Percentiles rank a stretch among this genome's conserved stretches.
These are phyloP conservation scores for Rhexocercosporidium sp. DNA, from an alignment of 2,329 filamentous ascomycete genomes.

Conservation along the genomic window DNA sequence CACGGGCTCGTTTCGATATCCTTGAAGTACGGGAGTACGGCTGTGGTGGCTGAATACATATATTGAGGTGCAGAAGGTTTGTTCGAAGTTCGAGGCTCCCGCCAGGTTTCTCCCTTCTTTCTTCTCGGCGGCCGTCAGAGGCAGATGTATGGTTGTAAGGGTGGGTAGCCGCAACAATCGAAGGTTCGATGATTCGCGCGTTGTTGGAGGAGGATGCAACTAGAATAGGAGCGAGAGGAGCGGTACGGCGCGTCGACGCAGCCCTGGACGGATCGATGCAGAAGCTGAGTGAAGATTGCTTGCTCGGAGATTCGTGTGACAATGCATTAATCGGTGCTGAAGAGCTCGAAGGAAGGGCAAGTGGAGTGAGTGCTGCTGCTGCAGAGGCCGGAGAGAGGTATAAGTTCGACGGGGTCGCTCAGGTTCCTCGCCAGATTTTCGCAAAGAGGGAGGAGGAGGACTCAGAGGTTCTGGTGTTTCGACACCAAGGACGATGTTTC, in stretches of 20 bases:
- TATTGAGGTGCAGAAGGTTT: slow-evolving; percentile 12
- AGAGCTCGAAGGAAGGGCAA: not conserved
- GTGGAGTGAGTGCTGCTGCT: not conserved
- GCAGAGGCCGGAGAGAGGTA: slow-evolving; percentile 5
- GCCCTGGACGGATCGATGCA: slow-evolving; percentile 30
- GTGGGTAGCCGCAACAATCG: slow-evolving; percentile 13
- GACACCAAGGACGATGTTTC: not conserved
- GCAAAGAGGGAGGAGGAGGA: not conserved
- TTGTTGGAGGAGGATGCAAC: slow-evolving; percentile 13
- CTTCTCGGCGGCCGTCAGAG: slow-evolving; percentile 9
- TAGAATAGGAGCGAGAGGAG: slow-evolving; percentile 19
- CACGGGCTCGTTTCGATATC: slow-evolving; percentile 29
- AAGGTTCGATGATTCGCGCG: slow-evolving; percentile 19
- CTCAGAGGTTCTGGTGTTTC: slow-evolving; percentile 1
- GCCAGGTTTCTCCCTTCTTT: slow-evolving; percentile 5
- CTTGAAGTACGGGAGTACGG: slow-evolving; percentile 16
- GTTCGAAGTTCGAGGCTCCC: slow-evolving; percentile 4
- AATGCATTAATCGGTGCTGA: slow-evolving; percentile 26
- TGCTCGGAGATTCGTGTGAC: slow-evolving; percentile 28
- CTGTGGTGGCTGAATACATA: slow-evolving; percentile 9
- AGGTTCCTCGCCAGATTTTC: not conserved
- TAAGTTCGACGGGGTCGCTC: slow-evolving; percentile 1
- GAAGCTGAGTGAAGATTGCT: slow-evolving; percentile 22
- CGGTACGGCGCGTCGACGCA: slow-evolving; percentile 23
- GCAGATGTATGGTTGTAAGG: slow-evolving; percentile 11